These are phyloP conservation scores for Penicillium sp. DNA, from an alignment of 2,329 filamentous ascomycete species.

Conservation along the genomic window DNA sequence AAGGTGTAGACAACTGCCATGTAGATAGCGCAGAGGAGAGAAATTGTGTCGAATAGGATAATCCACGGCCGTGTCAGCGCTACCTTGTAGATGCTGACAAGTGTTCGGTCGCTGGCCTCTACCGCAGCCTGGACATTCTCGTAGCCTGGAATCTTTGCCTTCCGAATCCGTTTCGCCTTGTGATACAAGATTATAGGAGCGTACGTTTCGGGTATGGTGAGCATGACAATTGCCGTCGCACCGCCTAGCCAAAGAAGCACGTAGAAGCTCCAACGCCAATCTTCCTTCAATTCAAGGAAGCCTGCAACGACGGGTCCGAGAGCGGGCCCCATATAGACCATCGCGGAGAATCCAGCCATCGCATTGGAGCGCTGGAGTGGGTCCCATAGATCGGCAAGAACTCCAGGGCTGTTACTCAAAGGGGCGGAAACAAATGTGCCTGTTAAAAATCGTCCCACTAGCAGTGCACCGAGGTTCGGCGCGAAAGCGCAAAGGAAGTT, in stretches of 20 bases:
- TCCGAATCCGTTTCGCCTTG: conserved; percentile 54
- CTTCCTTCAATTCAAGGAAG: conserved; percentile 55
- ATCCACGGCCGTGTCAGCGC: conserved; percentile 56
- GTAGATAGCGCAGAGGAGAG: conserved; percentile 53
- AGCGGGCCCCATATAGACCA: conserved; percentile 55
- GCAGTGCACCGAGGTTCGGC: conserved; percentile 52
- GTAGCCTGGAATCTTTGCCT: conserved; percentile 50
- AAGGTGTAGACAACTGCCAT: conserved; percentile 55
- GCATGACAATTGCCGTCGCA: conserved; percentile 45
- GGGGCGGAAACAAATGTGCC: conserved; percentile 55
- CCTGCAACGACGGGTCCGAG: conserved; percentile 56
- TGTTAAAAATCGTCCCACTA: conserved; percentile 56
- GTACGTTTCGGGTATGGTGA: conserved; percentile 60
- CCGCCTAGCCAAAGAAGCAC: conserved; percentile 43
- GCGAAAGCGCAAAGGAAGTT: conserved; percentile 51
- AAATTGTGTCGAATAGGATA: conserved; percentile 55
- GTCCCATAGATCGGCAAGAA: conserved; percentile 56
- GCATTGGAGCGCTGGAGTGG: conserved; percentile 53
- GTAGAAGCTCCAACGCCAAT: conserved; percentile 48
- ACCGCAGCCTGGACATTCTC: conserved; percentile 52
- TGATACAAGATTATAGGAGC: conserved; percentile 51
- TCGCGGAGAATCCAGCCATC: conserved; percentile 54
- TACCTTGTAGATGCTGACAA: conserved; percentile 50
- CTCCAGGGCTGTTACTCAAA: conserved; percentile 46
- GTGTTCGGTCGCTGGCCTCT: conserved; percentile 47